Conservation (phyloP, 2,329 filamentous ascomycete species). For the Trichoderma atroviride region DNA sequence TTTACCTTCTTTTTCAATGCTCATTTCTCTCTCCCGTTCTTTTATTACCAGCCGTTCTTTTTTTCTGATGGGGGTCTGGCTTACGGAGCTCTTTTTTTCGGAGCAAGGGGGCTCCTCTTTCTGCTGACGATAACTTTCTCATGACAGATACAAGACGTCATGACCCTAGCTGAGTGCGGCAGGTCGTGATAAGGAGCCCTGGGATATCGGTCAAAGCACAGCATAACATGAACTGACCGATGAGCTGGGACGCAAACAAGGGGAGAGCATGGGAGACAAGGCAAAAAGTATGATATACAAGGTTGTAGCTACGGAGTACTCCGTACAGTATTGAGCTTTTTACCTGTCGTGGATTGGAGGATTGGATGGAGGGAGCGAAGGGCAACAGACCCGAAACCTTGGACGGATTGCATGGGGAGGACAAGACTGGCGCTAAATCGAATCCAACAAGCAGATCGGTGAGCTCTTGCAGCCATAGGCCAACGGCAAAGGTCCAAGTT, state of each 20-base stretch:
- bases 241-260: neutral
- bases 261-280: neutral
- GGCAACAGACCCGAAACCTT: neutral
- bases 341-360: neutral
- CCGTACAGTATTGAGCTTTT: neutral
- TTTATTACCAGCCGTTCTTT: neutral
- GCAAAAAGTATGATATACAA: neutral
- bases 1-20: neutral
- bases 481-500: neutral
- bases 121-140: constrained; percentile 11
- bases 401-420: neutral
- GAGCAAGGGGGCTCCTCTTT: constrained; percentile 3
- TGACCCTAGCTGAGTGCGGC: constrained; percentile 22
- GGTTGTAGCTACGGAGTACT: neutral
- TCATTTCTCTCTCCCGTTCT: neutral
- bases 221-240: constrained; percentile 1
- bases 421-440: neutral
- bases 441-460: constrained; percentile 5
- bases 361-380: no score
- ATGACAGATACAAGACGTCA: constrained; percentile 20
- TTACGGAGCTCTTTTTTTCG: neutral
- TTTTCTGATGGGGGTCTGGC: neutral
- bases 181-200: constrained; percentile 13
- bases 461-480: constrained; percentile 8
- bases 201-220: neutral